Base-by-base conservation (phyloP, 1,139 yeast genomes). In the Lodderomyces orthopsilosis region DNA sequence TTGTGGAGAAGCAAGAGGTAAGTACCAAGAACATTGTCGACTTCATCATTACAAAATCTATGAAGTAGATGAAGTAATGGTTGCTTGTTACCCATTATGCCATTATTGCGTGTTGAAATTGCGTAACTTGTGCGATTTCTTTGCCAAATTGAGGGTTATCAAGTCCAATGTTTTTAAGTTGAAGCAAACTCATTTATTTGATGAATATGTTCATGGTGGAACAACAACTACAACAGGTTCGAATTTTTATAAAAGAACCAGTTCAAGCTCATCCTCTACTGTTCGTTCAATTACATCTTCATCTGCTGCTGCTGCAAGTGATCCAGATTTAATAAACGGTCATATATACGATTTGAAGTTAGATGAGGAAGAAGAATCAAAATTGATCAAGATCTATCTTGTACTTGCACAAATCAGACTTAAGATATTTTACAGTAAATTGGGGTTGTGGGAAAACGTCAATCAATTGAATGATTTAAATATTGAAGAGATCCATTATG, bases 71-170 rank as follows among this genome's bases (percentile, higher is more conserved):
- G 47, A 43, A 3, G 51, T 49, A 6, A 59, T 75, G 22, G 51
- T 66, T 26, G 70, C 66, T 13, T 56, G 58, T 41, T 85, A 85
- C 55, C 89, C 95, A n/a, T 68, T 91, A 39, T 93, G 98, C 61
- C 84, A 84, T 52, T 84, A 80, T 57, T 93, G 98, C 65, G 70
- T 91, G 41, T 75, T 83, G 44, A 83, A 89, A 54, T 76, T 90
- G 42, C 77, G 98, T 53, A 81, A 86, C 47, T 80, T 84, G 26
- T 83, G 96, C 66, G 93, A 89, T 50, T 75, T 86, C 54, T 81
- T 83, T 63, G 84, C 93, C 43, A 81, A 85, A 53, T 64, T 89
- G 49, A 74, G 95, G 51, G 72, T 85, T 13, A 66, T 88, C 34
- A 76, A 83, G 51, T 69, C 68, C 62, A 74, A 74, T 53, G 64